phyloP scores from a whole-genome alignment of 805 yeast species.

The Yarrowia sp. region DNA sequence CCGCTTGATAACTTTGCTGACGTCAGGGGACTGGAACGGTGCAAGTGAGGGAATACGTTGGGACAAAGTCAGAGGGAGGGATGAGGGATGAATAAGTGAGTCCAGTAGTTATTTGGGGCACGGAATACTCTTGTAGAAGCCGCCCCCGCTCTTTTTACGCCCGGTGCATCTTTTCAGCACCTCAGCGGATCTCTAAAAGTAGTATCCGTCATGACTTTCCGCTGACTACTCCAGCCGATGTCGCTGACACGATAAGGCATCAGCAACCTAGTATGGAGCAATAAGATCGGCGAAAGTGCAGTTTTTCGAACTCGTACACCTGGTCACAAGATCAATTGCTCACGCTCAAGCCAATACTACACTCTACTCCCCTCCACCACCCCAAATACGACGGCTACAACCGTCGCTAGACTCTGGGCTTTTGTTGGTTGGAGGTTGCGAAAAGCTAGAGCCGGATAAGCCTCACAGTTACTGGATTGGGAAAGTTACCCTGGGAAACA shows the following conservation, averaged over 20 bases:
- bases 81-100: too few relatives aligned
- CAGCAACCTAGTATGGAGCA: conserved; percentile 1
- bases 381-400: background rate
- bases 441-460: background rate
- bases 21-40: conserved; percentile 17
- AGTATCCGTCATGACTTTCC: background rate
- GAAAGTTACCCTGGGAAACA: conserved; percentile 17
- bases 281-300: too few relatives aligned
- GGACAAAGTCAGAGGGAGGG: background rate
- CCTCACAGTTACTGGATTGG: conserved; percentile 4
- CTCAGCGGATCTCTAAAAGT: too few relatives aligned
- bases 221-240: background rate
- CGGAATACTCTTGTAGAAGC: too few relatives aligned
- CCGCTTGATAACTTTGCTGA: background rate
- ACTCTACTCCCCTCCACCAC: background rate
- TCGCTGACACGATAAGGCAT: conserved; percentile 22
- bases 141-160: too few relatives aligned
- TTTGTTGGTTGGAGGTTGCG: conserved; percentile 3
- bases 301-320: background rate
- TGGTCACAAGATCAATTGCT: background rate
- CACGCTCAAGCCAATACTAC: background rate
- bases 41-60: conserved; percentile 17
- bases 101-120: too few relatives aligned
- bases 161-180: too few relatives aligned
- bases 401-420: background rate